Base-by-base conservation (phyloP, 352 stramenopile genomes). In the Phytophthora multivora region DNA sequence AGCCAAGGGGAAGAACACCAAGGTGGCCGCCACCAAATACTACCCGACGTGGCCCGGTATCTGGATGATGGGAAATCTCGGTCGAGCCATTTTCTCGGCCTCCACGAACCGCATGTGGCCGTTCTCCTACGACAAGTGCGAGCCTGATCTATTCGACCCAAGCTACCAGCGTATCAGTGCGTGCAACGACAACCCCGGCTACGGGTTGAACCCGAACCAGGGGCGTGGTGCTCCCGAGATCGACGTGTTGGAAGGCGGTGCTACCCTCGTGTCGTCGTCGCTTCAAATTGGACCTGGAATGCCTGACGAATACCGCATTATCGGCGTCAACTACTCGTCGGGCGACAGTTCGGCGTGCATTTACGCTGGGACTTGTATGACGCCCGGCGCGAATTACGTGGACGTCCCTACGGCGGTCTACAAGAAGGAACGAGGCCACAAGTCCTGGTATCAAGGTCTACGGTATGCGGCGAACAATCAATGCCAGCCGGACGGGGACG, bases 21-120 rank as follows among this genome's bases (percentile, higher is more conserved):
- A 79, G 79, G 41, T 86, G 75, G 46, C 63, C 88, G 30, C 86
- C 65, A 9, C 36, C n/a, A 62, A 64, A 42, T 93, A 77, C 62
- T 93, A 93, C 61, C 84, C 84, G 25, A 90, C 83, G 15, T 99
- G 96, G 96, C 96, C 96, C 0, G 96, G 95, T 15, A 91, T 99
- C 50, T 99, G 96, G 96, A 81, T 99, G 59, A 73, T 99, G 45
- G 97, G 97, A 6, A 98, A 98, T 78, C 75, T 99, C 1, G 96
- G 91, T 12, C 73, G 97, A n/a, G 94, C 96, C 2, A 98, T 97
- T 16, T 99, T 98, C 69, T 96, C 95, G 39, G 86, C 79, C 0
- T 97, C 88, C 1, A 98, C 92, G 13, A 96, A 97, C 53, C 93
- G 95, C 55, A 93, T 98, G 62, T 99, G 97, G 97, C 97, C 97